These are phyloP conservation scores for Pontederia crassipes DNA, from an alignment of 176 grass and related monocot genomes.

Conservation along the genomic window DNA sequence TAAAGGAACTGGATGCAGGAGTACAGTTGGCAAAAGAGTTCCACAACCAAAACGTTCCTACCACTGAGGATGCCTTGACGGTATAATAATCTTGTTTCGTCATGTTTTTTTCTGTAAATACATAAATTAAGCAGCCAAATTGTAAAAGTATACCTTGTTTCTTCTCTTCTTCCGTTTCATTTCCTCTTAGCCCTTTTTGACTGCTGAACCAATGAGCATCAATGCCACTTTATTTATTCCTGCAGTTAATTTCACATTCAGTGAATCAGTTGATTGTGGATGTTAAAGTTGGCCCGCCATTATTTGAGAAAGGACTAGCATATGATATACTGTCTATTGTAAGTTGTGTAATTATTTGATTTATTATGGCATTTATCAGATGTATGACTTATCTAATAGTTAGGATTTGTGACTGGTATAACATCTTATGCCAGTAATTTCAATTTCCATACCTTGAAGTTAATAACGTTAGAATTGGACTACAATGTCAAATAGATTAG, in stretches of 20 bases:
- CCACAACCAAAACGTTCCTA: slow-evolving; percentile 37
- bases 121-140: too few species aligned
- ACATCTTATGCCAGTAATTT: too few species aligned
- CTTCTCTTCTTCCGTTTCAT: too few species aligned
- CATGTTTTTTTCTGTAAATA: neutral
- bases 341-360: slow-evolving; percentile 22
- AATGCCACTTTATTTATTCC: slow-evolving; percentile 5
- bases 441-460: too few species aligned
- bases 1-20: slow-evolving; percentile 51
- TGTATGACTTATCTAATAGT: too few species aligned
- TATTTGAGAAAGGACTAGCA: slow-evolving; percentile 58
- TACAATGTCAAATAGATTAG: too few species aligned
- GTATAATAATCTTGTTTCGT: slow-evolving; percentile 21
- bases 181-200: too few species aligned
- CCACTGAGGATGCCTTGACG: slow-evolving; percentile 43
- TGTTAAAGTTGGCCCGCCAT: slow-evolving; percentile 75
- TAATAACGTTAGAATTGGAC: too few species aligned
- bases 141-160: too few species aligned
- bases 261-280: slow-evolving; percentile 76
- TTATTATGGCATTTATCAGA: neutral
- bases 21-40: slow-evolving; percentile 37
- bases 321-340: slow-evolving; percentile 62
- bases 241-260: slow-evolving; percentile 52
- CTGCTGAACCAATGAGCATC: neutral
- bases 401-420: too few species aligned